Evolutionary conservation across 1,139 yeast species (phyloP), one percentile per base, ranked within the genome.

Genomic region (Sugiyamaella neomexicana): DNA sequence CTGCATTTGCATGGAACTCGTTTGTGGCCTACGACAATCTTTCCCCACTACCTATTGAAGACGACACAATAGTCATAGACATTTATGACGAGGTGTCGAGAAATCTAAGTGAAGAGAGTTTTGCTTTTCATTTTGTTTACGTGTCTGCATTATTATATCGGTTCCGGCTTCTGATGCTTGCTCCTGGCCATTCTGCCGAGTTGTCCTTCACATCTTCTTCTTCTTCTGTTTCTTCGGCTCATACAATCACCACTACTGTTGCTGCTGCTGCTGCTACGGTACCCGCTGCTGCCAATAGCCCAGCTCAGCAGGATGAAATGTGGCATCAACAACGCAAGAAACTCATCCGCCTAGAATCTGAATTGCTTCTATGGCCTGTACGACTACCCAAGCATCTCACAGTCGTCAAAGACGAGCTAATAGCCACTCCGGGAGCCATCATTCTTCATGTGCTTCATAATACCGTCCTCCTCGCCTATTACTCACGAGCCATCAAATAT

Each of bases 361-460:
- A 60, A n/a, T 52, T 61, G 40, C 51, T 61, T 13, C 55, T 61
- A 17, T 61, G 62, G 62, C 64, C 64, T 1, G 62, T 61, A 3
- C 50, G 54, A 43, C 55, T 60, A 23, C 62, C 63, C 4, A 59
- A 58, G 39, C 55, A 57, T 23, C 50, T 60, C 12, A 60, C 61
- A 4, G 63, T 61, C 1, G 63, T 61, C 34, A 58, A 58, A 40
- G 64, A 61, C 46, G 64, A 59, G 31, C 44, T 60, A 2, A 56
- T 59, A 16, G 64, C 64, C 10, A 57, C 63, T 2, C 53, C 58
- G 12, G 64, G 57, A 20, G 64, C 64, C 9, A 55, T 60, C 12
- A 55, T 60, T 13, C 53, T 61, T n/a, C 64, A 61, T 29, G 55
- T 58, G 9, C 53, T 61, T 37, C 62, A 60, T 52, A 61, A 61